Evolutionary conservation across 1,139 yeast genomes (phyloP), one percentile per base, ranked within the genome.

Genomic region (Geotrichum siamense): DNA sequence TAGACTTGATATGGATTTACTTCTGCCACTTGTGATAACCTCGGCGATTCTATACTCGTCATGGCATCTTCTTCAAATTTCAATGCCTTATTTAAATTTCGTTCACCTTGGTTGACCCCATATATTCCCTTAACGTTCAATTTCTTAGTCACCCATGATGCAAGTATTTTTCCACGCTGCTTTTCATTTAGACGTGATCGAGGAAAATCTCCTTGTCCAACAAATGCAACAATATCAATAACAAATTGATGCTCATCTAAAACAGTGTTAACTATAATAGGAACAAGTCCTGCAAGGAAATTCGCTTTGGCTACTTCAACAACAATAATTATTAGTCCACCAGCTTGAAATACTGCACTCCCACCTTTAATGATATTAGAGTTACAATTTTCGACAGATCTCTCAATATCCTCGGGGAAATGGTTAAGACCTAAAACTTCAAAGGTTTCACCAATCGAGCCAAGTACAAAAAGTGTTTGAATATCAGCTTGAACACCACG

Each of bases 371-470:
- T 68, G 39, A 83, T 76, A 46, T 75, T 76, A 5, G 74, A 56
- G 56, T 83, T 89, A 40, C 80, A 72, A 1, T 72, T 67, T 55
- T 80, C 91, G 23, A 87, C 79, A 2, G 94, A 79, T 34, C 67
- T 68, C 55, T 89, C 96, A 50, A 89, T 74, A 61, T 89, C 97
- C 27, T 72, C 67, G 1, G 94, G 94, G 69, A 91, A 91, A 61
- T 86, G 95, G 56, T 85, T 89, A 52, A 91, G 68, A 0, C 99
- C 99, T 68, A 85, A 72, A 2, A 83, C 80, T 59, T 91, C 99
- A 64, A 91, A 82, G 0, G 97, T 87, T 53, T 84, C 94, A 5
- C 87, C 79, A 39, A 93, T 81, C 45, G 79, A 74, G 0, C 98
- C 98, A 39, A 91, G 65, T 8, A 87, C 87, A 60, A 82, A 91